Conservation (phyloP, 805 yeast genomes). For the Phaffomyces thermotolerans region DNA sequence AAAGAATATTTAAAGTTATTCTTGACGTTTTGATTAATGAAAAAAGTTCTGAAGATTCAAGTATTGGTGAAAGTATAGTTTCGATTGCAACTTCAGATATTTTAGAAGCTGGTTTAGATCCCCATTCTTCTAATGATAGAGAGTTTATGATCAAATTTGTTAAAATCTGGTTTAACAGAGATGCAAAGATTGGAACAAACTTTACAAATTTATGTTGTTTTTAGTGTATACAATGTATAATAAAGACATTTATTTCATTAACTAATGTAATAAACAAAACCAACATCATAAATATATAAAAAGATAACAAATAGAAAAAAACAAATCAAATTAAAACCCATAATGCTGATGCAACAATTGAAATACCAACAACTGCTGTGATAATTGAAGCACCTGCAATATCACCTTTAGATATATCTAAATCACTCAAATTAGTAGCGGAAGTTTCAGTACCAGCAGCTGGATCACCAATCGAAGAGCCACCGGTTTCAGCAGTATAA, state of each 20-base stretch:
- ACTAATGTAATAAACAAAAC: neutral
- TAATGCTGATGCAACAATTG: slow-evolving; percentile 30
- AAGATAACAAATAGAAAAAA: neutral
- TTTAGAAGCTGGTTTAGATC: slow-evolving; percentile 53
- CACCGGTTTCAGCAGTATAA: slow-evolving; percentile 53
- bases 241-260: too few species aligned
- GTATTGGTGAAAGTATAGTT: slow-evolving; percentile 6
- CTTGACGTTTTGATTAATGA: slow-evolving; percentile 31
- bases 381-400: slow-evolving; percentile 63
- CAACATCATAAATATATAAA: neutral
- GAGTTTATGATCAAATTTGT: slow-evolving; percentile 37
- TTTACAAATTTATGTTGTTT: slow-evolving; percentile 29
- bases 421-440: slow-evolving; percentile 29
- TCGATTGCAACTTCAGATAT: slow-evolving; percentile 31
- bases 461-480: slow-evolving; percentile 54
- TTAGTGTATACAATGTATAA: slow-evolving; percentile 1
- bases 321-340: slow-evolving; percentile 30
- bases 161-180: slow-evolving; percentile 39
- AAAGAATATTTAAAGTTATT: slow-evolving; percentile 33
- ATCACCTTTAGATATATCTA: slow-evolving; percentile 35
- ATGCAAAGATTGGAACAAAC: slow-evolving; percentile 34
- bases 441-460: slow-evolving; percentile 50
- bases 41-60: slow-evolving; percentile 10
- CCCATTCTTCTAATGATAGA: slow-evolving; percentile 39
- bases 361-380: slow-evolving; percentile 43